A percentile compares a stretch with the other conserved stretches of the same genome.
These are phyloP conservation scores for Canavalia gladiata DNA, from an alignment of 306 rosid species.

Conservation along the genomic window DNA sequence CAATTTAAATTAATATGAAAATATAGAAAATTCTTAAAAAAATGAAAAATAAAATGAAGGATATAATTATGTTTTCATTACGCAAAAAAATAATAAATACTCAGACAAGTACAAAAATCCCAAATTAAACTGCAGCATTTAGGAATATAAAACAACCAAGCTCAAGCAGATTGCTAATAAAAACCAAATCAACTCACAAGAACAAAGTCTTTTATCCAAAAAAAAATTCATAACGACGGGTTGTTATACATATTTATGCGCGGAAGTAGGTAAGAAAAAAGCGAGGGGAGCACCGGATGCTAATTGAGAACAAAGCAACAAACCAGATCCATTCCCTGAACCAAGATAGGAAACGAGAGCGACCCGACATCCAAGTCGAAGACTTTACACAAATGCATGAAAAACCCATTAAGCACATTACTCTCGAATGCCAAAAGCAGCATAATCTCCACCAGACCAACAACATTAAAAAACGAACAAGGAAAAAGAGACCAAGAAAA, in stretches of 20 bases:
- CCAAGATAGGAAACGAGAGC: constrained; percentile 38
- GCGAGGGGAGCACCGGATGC: constrained; percentile 20
- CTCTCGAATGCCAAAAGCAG: constrained; percentile 43
- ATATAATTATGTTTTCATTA: constrained; percentile 20
- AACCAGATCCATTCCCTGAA: constrained; percentile 67
- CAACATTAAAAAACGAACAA: constrained; percentile 39
- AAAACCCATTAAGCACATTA: constrained; percentile 57
- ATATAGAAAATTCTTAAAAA: background rate
- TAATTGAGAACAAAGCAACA: constrained; percentile 45
- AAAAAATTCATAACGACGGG: background rate
- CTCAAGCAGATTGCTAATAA: constrained; percentile 22
- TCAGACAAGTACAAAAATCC: constrained; percentile 16
- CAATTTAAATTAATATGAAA: background rate
- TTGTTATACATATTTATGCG: constrained; percentile 10
- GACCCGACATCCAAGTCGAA: constrained; percentile 45
- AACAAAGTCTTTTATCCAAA: constrained; percentile 6
- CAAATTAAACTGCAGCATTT: constrained; percentile 44
- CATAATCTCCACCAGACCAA: constrained; percentile 46
- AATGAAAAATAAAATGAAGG: background rate
- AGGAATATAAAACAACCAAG: constrained; percentile 23
- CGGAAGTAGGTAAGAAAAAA: background rate
- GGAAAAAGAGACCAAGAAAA: background rate
- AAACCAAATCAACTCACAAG: constrained; percentile 37
- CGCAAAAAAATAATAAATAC: background rate
- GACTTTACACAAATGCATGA: constrained; percentile 52